Base-by-base conservation (phyloP, 768 basidiomycete genomes). In the Rhodocollybia butyracea region DNA sequence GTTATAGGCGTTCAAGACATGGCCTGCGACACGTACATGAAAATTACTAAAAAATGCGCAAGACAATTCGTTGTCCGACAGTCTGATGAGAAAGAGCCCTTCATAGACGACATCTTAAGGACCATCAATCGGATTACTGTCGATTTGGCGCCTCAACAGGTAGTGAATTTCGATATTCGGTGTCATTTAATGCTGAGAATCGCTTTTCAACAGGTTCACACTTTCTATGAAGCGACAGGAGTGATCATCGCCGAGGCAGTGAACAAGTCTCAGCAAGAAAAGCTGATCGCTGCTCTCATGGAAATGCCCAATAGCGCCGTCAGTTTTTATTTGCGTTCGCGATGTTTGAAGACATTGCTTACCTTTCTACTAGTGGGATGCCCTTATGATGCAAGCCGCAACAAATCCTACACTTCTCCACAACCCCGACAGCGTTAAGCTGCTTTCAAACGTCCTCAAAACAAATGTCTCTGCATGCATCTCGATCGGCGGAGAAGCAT, bases 1-100 rank as follows among this genome's bases (percentile, higher is more conserved):
- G 34, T 45, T 57, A 36, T 59, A 84, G 84, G 86, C 68, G 89
- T 90, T n/a, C 88, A 90, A 67, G 89, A 90, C 73, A 90, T 90
- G 88, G 88, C 88, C 7, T 90, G 88, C 70, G 88, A 90, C 60
- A 90, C 88, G 0, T 90, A 90, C 70, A 89, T 90, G 75, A 90
- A 89, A 70, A 90, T 90, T 57, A 86, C 88, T 26, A 88, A 90
- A 61, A 89, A 89, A 66, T 89, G 88, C 66, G 74, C 85, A 40
- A 73, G 88, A 46, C 88, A 90, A 66, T 90, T 90, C 57, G 85
- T 90, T 59, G 85, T 90, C 80, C 86, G 87, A 65, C 88, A 90
- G 64, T 79, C 85, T 2, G 85, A 85, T 55, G 88, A 90, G 68
- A 79, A 77, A 52, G 88, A 90, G 64, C 88, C 88, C 1, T 90